Percentiles rank a stretch among this genome's conserved stretches.
These are phyloP conservation scores for Leonotis leonurus DNA, from an alignment of 257 asterid species.

Conservation along the genomic window DNA sequence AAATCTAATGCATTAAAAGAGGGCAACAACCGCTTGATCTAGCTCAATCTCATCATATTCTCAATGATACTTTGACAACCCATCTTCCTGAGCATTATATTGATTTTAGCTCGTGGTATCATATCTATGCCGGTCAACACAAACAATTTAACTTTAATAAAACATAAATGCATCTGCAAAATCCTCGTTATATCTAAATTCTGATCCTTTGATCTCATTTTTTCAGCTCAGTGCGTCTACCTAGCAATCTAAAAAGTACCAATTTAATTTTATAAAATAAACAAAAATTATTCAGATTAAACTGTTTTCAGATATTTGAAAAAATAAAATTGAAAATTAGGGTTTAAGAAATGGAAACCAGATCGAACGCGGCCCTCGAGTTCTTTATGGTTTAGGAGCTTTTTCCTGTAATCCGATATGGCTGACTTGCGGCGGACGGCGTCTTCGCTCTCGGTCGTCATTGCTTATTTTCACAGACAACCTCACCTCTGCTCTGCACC, in stretches of 20 bases:
- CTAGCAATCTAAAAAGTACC: background rate
- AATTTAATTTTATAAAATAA: background rate
- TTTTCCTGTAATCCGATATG: slow-evolving; percentile 45
- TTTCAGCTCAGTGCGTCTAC: background rate
- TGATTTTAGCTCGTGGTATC: background rate
- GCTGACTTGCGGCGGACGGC: slow-evolving; percentile 52
- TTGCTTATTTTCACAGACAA: background rate
- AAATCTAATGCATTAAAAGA: background rate
- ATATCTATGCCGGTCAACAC: background rate
- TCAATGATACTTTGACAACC: background rate
- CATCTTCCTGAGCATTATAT: background rate
- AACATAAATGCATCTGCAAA: background rate
- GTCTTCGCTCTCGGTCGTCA: slow-evolving; percentile 49
- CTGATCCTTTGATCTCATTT: background rate
- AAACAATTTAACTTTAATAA: background rate
- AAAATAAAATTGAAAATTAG: slow-evolving; percentile 3
- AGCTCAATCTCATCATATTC: background rate
- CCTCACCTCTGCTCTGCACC: background rate
- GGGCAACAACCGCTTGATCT: background rate
- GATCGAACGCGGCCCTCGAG: slow-evolving; percentile 62
- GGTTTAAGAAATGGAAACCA: slow-evolving; percentile 36
- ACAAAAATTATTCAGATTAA: too few species aligned
- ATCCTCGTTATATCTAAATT: background rate
- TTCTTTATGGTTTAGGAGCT: slow-evolving; percentile 58
- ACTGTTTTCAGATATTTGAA: background rate